Evolutionary conservation across 225 moss, liverwort and hornwort genomes (phyloP), one percentile per base, ranked within the genome.

Genomic region (Ulota crispa): DNA sequence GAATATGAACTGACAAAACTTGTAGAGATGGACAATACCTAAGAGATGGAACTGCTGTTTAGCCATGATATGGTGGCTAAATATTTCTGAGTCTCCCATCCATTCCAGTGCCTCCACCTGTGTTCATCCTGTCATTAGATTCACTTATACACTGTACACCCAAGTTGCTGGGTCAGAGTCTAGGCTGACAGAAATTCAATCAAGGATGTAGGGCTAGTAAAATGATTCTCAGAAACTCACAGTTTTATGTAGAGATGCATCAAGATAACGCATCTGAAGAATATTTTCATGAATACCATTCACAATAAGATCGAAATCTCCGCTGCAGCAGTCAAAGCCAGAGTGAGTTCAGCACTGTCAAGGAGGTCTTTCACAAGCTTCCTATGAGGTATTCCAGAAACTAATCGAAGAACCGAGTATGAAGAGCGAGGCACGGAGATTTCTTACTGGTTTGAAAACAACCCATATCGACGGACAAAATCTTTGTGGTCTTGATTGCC

Each of bases 211-310:
- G 79, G 59, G 26, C 36, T 36, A 63, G 52, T 26, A 63, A 63
- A 19, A 63, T 27, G 52, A 52, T 64, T 32, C 34, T 39, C 60
- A 76, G 16, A 64, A 72, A 72, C 91, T 87, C 86, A 97, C 97
- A 81, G 95, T 94, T 89, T 94, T 97, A 3, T 85, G 86, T 27
- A 97, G 81, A 69, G 89, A 89, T 8, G 94, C 86, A 85, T 97
- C 97, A 59, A 94, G 95, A 72, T 95, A 95, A 55, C 95, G 95
- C 76, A 93, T 88, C 55, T 86, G 89, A 41, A 95, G 70, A 45
- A 97, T 83, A 87, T 97, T 97, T 71, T 97, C 97, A 85, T 95
- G 92, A 68, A 97, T 76, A 37, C 97, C 97, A 87, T 87, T 84
- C 75, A 94, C 72, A 41, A 82, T 89, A 47, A 92, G 86, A 30